These are phyloP conservation scores for Emergomyces pasteurianus DNA, from an alignment of 2,329 filamentous ascomycete genomes.

Conservation along the genomic window DNA sequence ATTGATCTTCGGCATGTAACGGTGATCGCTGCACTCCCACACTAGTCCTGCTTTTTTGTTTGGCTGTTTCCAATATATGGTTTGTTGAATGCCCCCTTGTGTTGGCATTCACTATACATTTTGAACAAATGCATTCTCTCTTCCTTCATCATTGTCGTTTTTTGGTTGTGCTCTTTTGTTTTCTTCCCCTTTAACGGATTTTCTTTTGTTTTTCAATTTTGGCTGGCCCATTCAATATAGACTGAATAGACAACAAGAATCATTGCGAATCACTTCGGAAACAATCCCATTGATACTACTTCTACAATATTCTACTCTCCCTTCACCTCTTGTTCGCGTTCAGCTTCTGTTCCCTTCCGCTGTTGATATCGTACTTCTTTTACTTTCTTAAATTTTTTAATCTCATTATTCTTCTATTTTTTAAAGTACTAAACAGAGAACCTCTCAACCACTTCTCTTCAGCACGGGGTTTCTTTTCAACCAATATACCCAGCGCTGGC, in stretches of 20 bases:
- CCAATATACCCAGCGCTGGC: conserved; percentile 3
- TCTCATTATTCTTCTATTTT: conserved; percentile 13
- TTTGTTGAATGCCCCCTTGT: not conserved
- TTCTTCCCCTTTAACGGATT: conserved; percentile 1
- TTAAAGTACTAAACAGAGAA: not conserved
- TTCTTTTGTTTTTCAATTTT: conserved; percentile 3
- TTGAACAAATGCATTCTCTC: not conserved
- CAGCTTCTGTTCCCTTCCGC: conserved; percentile 7
- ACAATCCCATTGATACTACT: conserved; percentile 4
- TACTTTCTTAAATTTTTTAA: conserved; percentile 8
- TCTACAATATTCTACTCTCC: conserved; percentile 5
- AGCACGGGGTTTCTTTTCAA: not conserved
- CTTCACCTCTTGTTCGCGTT: conserved; percentile 8
- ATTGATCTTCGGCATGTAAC: not conserved
- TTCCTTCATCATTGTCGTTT: not conserved
- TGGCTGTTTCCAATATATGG: not conserved
- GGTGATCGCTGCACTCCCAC: not conserved
- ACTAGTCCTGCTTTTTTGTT: not conserved
- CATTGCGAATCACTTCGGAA: conserved; percentile 2
- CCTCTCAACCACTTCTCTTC: not conserved
- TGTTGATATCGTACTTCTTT: conserved; percentile 4
- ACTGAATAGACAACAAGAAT: conserved; percentile 4
- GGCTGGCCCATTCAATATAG: not conserved
- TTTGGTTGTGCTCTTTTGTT: not conserved
- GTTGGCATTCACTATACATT: not conserved